Evolutionary conservation across 352 stramenopile genomes (phyloP), one percentile per base, ranked within the genome.

Genomic region (Lagenidium giganteum): DNA sequence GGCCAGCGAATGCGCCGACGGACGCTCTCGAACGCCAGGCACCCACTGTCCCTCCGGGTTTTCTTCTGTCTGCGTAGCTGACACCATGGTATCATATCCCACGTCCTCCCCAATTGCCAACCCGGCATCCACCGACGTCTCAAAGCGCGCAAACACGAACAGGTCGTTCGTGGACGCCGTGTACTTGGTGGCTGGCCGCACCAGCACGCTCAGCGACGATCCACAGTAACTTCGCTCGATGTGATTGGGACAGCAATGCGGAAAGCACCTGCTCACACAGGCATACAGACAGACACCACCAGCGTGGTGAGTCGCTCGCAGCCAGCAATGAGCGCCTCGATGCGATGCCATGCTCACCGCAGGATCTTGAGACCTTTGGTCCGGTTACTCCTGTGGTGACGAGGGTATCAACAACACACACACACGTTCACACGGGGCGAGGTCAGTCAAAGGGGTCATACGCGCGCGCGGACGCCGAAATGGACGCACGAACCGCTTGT

Each of bases 321-420:
- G n/a, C n/a, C n/a, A n/a, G n/a, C n/a, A n/a, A n/a, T n/a, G n/a
- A n/a, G n/a, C n/a, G n/a, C n/a, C n/a, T n/a, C n/a, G n/a, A n/a
- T n/a, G n/a, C n/a, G n/a, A n/a, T n/a, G n/a, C n/a, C n/a, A n/a
- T n/a, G 21, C 21, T n/a, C 32, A 28, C 30, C 39, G 4, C 17
- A 31, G 27, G 14, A 46, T 31, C 60, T 75, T 75, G 13, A 54
- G 67, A 17, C 64, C 64, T 29, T 58, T 57, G 38, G 65, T 75
- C 20, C 64, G 60, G 32, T 75, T 75, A 51, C 64, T 75, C 44
- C 64, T 72, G n/a, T n/a, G n/a, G n/a, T n/a, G n/a, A n/a, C n/a
- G n/a, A 41, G 4, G 25, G 4, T 29, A 3, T 5, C 26, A 33
- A 47, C 21, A 21, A 39, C 22, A 34, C 20, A 55, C 13, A 12